A percentile compares a stretch with the other conserved stretches of the same genome.
phyloP scores from a whole-genome alignment of 2,329 filamentous ascomycete genomes.

The Truncatella angustata region DNA sequence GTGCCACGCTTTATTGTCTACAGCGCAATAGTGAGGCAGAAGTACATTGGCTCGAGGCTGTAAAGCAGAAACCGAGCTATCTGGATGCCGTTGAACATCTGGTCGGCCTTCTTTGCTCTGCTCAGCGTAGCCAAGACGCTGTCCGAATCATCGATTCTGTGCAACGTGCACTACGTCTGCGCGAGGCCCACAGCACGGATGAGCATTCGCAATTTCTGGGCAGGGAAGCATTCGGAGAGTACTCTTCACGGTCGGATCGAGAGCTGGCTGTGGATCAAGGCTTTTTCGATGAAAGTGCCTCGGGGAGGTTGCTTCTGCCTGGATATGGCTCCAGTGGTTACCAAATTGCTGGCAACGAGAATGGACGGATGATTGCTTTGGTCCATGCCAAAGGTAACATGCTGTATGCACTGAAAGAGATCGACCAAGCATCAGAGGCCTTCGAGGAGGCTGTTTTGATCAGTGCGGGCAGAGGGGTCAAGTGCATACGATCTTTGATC shows the following conservation, averaged over 20 bases:
- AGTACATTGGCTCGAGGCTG: slow-evolving; percentile 79
- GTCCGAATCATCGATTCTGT: slow-evolving; percentile 84
- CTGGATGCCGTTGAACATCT: slow-evolving; percentile 95
- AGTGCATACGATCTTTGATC: slow-evolving; percentile 76
- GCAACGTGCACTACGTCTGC: slow-evolving; percentile 66
- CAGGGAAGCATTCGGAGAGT: too few relatives aligned
- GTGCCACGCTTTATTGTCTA: slow-evolving; percentile 82
- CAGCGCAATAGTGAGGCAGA: slow-evolving; percentile 82
- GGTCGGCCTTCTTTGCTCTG: slow-evolving; percentile 80
- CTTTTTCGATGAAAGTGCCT: too few relatives aligned
- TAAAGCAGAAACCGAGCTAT: slow-evolving; percentile 80
- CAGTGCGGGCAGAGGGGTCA: slow-evolving; percentile 68
- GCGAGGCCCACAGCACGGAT: slow-evolving; percentile 27
- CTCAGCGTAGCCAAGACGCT: slow-evolving; percentile 78
- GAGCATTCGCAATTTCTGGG: too few relatives aligned
- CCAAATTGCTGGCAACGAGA: slow-evolving; percentile 78
- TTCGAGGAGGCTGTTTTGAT: slow-evolving; percentile 96
- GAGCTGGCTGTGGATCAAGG: too few relatives aligned
- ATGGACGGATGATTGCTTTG: slow-evolving; percentile 88
- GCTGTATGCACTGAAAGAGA: slow-evolving; percentile 86
- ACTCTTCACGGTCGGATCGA: too few relatives aligned
- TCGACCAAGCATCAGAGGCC: slow-evolving; percentile 74
- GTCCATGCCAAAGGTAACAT: slow-evolving; percentile 99
- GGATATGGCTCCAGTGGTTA: slow-evolving; percentile 81
- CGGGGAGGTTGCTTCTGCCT: too few relatives aligned